A percentile compares a stretch with the other conserved stretches of the same genome.
These are phyloP conservation scores for Sporothrix curviconia DNA, from an alignment of 2,329 filamentous ascomycete species.

Conservation along the genomic window DNA sequence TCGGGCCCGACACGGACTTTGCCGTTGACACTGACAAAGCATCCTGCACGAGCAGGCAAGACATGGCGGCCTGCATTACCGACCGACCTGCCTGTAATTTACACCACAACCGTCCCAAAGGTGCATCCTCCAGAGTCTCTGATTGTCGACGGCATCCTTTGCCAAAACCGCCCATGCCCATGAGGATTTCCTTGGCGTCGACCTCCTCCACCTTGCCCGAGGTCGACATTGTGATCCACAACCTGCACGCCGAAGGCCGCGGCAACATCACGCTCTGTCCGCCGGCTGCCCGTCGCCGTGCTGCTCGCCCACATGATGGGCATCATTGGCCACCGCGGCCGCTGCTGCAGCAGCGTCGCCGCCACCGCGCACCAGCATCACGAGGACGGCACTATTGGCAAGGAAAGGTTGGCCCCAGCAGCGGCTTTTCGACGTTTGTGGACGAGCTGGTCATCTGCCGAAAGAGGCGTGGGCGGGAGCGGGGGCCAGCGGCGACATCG, in stretches of 20 bases:
- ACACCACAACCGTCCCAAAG: too few relatives aligned
- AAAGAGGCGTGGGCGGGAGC: neutral
- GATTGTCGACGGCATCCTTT: too few relatives aligned
- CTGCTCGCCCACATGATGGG: constrained; percentile 10
- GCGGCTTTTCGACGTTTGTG: neutral
- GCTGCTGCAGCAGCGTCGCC: constrained; percentile 8
- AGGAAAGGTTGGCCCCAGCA: neutral
- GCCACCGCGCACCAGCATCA: constrained; percentile 12
- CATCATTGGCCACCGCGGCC: neutral
- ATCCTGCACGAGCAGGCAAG: too few relatives aligned
- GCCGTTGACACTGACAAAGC: too few relatives aligned
- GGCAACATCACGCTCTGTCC: constrained; percentile 8
- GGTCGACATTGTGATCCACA: constrained; percentile 14
- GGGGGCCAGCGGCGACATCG: neutral
- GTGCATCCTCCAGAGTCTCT: too few relatives aligned
- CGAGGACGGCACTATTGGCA: neutral
- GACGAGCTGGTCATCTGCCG: neutral
- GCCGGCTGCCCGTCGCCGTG: constrained; percentile 1
- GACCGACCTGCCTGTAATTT: too few relatives aligned
- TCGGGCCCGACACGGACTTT: too few relatives aligned
- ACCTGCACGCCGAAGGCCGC: constrained; percentile 6
- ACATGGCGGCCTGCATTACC: too few relatives aligned
- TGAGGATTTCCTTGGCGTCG: too few relatives aligned
- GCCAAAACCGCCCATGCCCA: too few relatives aligned
- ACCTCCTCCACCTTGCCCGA: neutral